Evolutionary conservation across 73 alveolate genomes (phyloP).

Genomic region (Paramecium pentaurelia): DNA sequence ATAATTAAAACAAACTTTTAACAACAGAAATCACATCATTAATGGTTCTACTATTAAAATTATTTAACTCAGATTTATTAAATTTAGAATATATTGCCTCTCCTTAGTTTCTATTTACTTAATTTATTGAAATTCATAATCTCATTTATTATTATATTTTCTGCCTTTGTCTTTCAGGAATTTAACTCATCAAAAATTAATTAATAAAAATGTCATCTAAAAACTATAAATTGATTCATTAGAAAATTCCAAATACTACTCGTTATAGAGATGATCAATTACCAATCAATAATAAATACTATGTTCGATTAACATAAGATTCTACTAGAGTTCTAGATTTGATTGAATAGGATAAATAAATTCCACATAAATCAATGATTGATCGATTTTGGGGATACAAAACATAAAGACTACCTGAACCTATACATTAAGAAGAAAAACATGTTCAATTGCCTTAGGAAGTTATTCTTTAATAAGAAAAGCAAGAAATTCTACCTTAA

Average conservation of each 20-base stretch:
- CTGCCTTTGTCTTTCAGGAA: not conserved
- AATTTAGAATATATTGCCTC: too few relatives aligned
- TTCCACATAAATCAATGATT: not conserved
- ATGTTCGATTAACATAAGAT: not conserved
- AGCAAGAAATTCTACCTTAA: not conserved
- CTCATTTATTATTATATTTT: not conserved
- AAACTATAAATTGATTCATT: slow-evolving; percentile 27
- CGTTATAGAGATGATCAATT: slow-evolving; percentile 24
- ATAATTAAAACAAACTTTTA: not conserved
- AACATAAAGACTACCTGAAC: not conserved
- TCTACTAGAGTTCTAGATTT: slow-evolving; percentile 4
- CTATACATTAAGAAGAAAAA: not conserved
- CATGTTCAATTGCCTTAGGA: not conserved
- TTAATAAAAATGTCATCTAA: slow-evolving; percentile 17
- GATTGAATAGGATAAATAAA: not conserved
- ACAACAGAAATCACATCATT: not conserved
- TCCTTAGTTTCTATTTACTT: too few relatives aligned
- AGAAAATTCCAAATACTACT: not conserved
- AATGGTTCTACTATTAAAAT: not conserved
- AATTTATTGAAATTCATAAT: too few relatives aligned
- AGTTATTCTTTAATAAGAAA: not conserved
- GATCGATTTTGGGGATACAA: slow-evolving; percentile 24
- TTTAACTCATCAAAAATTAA: not conserved
- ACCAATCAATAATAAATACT: not conserved
- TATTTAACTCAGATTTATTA: too few relatives aligned